Base-by-base conservation (phyloP, 1,284 basidiomycete species). In the Trametes hirsuta region DNA sequence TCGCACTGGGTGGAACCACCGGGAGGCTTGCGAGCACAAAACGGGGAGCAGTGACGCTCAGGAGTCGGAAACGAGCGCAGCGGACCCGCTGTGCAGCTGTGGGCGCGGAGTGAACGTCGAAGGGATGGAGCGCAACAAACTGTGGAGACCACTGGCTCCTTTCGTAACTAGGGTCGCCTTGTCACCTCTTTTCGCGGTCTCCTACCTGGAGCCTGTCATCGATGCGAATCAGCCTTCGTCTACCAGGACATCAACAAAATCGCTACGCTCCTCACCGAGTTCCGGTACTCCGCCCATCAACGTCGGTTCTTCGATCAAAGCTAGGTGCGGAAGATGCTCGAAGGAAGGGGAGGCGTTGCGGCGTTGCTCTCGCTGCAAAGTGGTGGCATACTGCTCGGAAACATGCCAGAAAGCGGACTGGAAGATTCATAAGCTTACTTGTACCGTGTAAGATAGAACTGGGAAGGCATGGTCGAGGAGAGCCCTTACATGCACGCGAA, bases 151-250 rank as follows among this genome's bases (percentile, higher is more conserved):
- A 0, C 63, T 82, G 6, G 74, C 74, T 1, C 75, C 76, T 1
- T 71, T 75, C 47, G 77, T 75, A 21, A 84, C 83, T 2, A 72
- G 83, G 14, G 69, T 75, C 12, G 84, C 81, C 3, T 72, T 85
- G 25, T 74, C 78, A 4, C 83, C 80, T 0, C 66, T 85, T 1
- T 85, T 84, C 58, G 72, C 78, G 0, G 76, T 81, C 21, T 72
- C 79, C 6, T 82, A 79, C 22, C 44, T 60, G 41, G 59, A 60
- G 40, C 48, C 42, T 1, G n/a, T 56, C 39, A 0, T 56, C 14
- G 46, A 42, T 12, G 10, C 11, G 3, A 11, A 22, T 18, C 12
- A 42, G 41, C 41, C 18, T 18, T 18, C 18, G 18, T 18, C 18
- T 18, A 18, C 18, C 18, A 18, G 18, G 18, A 18, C 18, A 18